These are phyloP conservation scores for Botrytis fabae DNA, from an alignment of 2,329 filamentous ascomycete genomes.

Conservation along the genomic window DNA sequence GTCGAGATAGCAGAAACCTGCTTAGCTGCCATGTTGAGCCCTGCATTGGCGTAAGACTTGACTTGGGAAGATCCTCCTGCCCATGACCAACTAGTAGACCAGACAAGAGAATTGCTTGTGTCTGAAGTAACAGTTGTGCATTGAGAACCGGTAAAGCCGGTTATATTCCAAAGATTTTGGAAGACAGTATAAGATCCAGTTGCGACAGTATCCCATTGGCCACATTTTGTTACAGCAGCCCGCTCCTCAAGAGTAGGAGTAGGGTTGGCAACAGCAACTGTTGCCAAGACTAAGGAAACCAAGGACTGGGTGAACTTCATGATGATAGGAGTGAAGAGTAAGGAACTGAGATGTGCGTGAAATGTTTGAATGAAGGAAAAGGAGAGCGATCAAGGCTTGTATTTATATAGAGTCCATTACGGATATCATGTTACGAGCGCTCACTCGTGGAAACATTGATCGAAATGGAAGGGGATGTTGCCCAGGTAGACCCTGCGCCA, in stretches of 20 bases:
- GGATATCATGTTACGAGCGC: neutral
- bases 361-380: neutral
- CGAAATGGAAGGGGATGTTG: neutral
- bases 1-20: constrained; percentile 42
- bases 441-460: constrained; percentile 11
- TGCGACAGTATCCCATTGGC: constrained; percentile 32
- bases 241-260: constrained; percentile 41
- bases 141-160: constrained; percentile 34
- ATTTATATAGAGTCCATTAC: neutral
- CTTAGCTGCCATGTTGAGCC: constrained; percentile 43
- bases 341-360: neutral
- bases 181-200: constrained; percentile 44
- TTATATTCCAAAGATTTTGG: constrained; percentile 39
- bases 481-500: neutral
- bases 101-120: constrained; percentile 41
- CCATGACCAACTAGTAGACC: constrained; percentile 47
- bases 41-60: constrained; percentile 47
- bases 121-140: constrained; percentile 44
- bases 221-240: constrained; percentile 38
- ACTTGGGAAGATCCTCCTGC: constrained; percentile 42
- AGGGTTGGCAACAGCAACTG: constrained; percentile 23
- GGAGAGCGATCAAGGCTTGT: neutral
- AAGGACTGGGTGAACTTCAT: constrained; percentile 28
- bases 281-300: constrained; percentile 21
- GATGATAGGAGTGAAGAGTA: constrained; percentile 3